Evolutionary conservation across 148 eudicot species (phyloP), one percentile per base, ranked within the genome.

Genomic region (Rhododendron molle): DNA sequence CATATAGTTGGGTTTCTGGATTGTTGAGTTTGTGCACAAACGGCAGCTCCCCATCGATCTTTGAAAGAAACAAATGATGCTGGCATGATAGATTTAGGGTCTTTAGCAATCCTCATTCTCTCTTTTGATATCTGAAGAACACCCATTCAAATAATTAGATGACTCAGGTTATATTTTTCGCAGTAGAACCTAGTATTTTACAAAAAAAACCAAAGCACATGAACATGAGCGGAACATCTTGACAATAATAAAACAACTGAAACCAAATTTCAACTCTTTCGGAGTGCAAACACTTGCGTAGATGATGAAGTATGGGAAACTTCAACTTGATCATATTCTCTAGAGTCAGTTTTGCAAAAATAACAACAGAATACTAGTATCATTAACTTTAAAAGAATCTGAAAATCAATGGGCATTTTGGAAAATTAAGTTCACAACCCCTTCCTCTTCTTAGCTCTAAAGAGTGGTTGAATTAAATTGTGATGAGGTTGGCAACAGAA

Each of bases 1-100:
- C 94, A 92, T 28, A 89, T 2, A n/a, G 92, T 91, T 46, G 93
- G 93, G 80, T 92, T 91, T 52, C 92, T 91, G n/a, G 92, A 67
- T 87, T 91, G 94, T 76, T 91, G 91, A 83, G 96, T 93, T 90
- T 92, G 93, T 21, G 93, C 93, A 87, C 93, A 92, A 81, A 91
- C 92, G 82, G 93, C 93, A 85, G 94, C 93, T 30, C 85, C 93
- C 93, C 92, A 92, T 84, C 94, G 90, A 82, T 89, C 88, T 88
- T 85, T 93, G 90, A 93, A 93, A 69, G 94, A 91, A 65, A 92
- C 91, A 81, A 92, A 92, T 86, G 93, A 89, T 23, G 92, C 92
- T 36, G 92, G 93, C 88, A 90, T 86, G 30, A 88, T 62, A 76
- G 81, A 86, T 84, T 91, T 92, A 12, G 89, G 84, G 86, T 84